Evolutionary conservation across 305 asterid genomes (phyloP), one percentile per base, ranked within the genome.

Genomic region (Fraxinus sp.): DNA sequence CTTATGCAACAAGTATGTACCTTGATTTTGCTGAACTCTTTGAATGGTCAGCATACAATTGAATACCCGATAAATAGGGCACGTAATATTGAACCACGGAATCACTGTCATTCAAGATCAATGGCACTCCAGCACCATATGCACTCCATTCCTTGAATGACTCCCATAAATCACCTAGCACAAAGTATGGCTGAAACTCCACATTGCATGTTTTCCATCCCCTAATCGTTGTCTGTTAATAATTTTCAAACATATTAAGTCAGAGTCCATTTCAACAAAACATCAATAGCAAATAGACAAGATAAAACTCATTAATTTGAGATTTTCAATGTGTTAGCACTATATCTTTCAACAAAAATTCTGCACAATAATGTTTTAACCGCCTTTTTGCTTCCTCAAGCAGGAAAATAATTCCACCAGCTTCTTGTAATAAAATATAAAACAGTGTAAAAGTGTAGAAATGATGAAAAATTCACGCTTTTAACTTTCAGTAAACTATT

Each of bases 101-200:
- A 83, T 94, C 98, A 66, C 84, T 86, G 66, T 89, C 98, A 78
- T 92, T 88, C 88, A 96, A 85, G 81, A 93, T 81, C 94, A 96
- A 86, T 16, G 98, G 99, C 83, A 96, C 99, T 82, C 99, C 99
- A 81, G 93, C 93, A 81, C 99, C 99, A 87, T 94, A 96, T 1
- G 97, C 99, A 83, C 99, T 96, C 99, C 98, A 94, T 87, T 96
- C 98, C 85, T 90, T 91, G 79, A 93, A 96, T 3, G 98, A 92
- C 78, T 96, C 99, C 98, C 98, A 96, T 46, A 96, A 87, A 88
- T 94, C 98, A 82, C 95, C 94, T 3, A 96, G 91, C 83, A 92
- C 90, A 77, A 91, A 96, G 86, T 90, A 94, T 24, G 97, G 97
- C 86, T 87, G 94, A 75, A 71, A 87, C 84, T 92, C 98, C 64